Conservation (phyloP, 2,329 filamentous ascomycete genomes). For the Beauveria bassiana region DNA sequence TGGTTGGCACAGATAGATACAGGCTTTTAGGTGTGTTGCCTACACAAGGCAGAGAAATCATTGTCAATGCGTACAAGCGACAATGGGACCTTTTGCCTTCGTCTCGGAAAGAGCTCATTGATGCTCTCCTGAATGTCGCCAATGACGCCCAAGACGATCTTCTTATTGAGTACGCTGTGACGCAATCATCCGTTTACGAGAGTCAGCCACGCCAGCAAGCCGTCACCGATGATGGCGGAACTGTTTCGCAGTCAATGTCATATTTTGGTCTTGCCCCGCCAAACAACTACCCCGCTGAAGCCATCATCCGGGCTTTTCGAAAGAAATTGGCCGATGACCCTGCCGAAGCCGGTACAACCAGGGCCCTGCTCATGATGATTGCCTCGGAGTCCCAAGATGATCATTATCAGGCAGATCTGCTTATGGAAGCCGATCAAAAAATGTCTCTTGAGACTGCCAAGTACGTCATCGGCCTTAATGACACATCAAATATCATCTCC, state of each 20-base stretch:
- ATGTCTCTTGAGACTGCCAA: constrained; percentile 29
- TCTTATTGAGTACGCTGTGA: constrained; percentile 30
- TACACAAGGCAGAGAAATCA: constrained; percentile 25
- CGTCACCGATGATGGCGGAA: constrained; percentile 22
- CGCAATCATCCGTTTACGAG: constrained; percentile 32
- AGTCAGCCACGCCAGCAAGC: constrained; percentile 24
- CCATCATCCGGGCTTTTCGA: constrained; percentile 28
- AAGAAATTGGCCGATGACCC: constrained; percentile 26
- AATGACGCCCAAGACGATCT: constrained; percentile 27
- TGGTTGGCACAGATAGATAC: constrained; percentile 27
- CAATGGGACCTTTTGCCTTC: constrained; percentile 30
- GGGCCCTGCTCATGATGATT: constrained; percentile 27
- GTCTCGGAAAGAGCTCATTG: constrained; percentile 23
- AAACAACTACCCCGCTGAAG: constrained; percentile 27
- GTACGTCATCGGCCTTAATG: constrained; percentile 22
- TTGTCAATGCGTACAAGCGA: constrained; percentile 32
- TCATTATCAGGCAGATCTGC: constrained; percentile 24
- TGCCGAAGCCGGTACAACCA: constrained; percentile 22
- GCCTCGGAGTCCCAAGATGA: constrained; percentile 27
- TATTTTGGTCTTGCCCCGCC: constrained; percentile 28
- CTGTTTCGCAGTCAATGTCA: constrained; percentile 25
- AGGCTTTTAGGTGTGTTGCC: constrained; percentile 31
- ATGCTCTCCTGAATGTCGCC: constrained; percentile 26
- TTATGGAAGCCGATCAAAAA: constrained; percentile 27
- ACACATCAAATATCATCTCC: constrained; percentile 17